Percentiles rank a stretch among this genome's conserved stretches.
These are phyloP conservation scores for Hanseniaspora osmophila DNA, from an alignment of 805 yeast genomes.

Conservation along the genomic window DNA sequence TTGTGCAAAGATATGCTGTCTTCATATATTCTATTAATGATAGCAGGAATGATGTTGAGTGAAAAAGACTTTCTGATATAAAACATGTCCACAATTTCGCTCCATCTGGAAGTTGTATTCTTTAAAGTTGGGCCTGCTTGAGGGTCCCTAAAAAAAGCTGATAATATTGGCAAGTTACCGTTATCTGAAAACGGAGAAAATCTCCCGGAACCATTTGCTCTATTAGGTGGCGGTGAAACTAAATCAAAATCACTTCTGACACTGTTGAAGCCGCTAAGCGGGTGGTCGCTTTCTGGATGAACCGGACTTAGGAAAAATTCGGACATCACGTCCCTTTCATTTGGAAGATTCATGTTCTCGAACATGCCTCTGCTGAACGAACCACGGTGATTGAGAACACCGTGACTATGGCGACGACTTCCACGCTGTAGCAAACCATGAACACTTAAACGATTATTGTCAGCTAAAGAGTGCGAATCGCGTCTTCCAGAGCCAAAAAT, in stretches of 20 bases:
- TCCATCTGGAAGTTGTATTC: conserved; percentile 55
- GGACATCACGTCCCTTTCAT: not conserved
- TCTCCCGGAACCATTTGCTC: not conserved
- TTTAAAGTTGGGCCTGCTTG: not conserved
- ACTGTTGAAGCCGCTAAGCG: not conserved
- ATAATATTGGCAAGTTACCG: not conserved
- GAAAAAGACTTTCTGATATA: conserved; percentile 29
- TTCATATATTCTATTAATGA: conserved; percentile 34
- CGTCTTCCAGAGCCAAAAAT: not conserved
- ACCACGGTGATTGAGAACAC: not conserved
- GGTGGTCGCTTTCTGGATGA: not conserved
- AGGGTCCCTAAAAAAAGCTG: not conserved
- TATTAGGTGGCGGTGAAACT: not conserved
- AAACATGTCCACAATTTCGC: conserved; percentile 38
- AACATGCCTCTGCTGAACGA: not conserved
- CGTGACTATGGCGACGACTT: not conserved
- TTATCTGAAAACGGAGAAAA: not conserved
- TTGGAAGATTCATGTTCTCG: not conserved
- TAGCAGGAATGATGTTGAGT: conserved; percentile 25
- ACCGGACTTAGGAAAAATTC: not conserved
- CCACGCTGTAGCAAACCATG: not conserved
- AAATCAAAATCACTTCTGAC: not conserved
- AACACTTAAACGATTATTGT: not conserved
- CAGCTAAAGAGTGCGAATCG: not conserved
- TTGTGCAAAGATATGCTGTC: conserved; percentile 31